Evolutionary conservation across 306 rosid species (phyloP).

Genomic region (Ammopiptanthus mongolicus): DNA sequence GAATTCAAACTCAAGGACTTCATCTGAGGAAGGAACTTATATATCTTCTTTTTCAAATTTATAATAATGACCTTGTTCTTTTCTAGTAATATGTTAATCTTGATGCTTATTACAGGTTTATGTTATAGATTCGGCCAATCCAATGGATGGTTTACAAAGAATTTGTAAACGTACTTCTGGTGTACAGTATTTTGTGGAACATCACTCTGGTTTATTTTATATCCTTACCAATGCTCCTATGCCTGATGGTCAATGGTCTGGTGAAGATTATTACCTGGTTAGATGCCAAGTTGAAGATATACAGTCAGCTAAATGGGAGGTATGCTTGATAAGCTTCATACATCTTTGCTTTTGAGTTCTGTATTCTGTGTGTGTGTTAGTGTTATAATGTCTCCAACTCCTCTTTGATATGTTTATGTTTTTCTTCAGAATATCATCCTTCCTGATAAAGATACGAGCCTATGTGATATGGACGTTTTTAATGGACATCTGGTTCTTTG

Average conservation of each 20-base stretch:
- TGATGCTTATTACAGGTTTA: constrained; percentile 65
- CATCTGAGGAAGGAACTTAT: constrained; percentile 93
- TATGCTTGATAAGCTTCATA: constrained; percentile 26
- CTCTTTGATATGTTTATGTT: constrained; percentile 17
- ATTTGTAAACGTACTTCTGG: constrained; percentile 63
- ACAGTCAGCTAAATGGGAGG: constrained; percentile 63
- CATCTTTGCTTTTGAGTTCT: constrained; percentile 1
- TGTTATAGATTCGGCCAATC: constrained; percentile 66
- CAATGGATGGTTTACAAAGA: constrained; percentile 53
- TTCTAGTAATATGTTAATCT: constrained; percentile 24
- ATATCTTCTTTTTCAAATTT: constrained; percentile 21
- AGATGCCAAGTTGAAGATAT: constrained; percentile 57
- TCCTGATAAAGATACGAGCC: constrained; percentile 51
- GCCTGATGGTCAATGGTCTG: constrained; percentile 42
- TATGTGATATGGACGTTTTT: constrained; percentile 85
- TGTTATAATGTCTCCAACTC: constrained; percentile 13
- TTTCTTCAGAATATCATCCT: constrained; percentile 61
- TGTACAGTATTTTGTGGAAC: constrained; percentile 80
- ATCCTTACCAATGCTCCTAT: constrained; percentile 81
- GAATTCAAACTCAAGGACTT: constrained; percentile 98
- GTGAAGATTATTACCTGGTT: constrained; percentile 73
- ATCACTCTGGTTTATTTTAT: constrained; percentile 79
- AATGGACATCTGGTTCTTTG: constrained; percentile 80
- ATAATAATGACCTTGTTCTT: neutral
- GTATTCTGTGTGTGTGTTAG: constrained; percentile 8